These are phyloP conservation scores for Astrocystis sublimbata DNA, from an alignment of 495 filamentous ascomycete species.

Conservation along the genomic window DNA sequence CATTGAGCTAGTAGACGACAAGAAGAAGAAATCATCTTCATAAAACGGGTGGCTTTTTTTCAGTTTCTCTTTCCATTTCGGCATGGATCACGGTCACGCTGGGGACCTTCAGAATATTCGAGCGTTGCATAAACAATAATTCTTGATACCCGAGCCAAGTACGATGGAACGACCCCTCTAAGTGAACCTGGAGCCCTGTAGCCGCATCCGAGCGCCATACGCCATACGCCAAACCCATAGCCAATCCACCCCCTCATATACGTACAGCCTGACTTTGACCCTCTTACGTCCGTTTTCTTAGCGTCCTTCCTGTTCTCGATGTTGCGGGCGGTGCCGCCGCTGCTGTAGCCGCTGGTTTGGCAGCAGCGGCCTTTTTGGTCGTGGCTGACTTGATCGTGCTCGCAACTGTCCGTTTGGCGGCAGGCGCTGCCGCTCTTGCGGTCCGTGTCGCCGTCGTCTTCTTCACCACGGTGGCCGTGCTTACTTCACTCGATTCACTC, in stretches of 20 bases:
- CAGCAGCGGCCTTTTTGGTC: constrained; percentile 43
- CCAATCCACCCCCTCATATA: constrained; percentile 4
- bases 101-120: constrained; percentile 9
- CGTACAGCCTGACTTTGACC: constrained; percentile 2
- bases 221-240: too few relatives aligned
- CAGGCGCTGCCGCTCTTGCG: constrained; percentile 38
- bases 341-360: constrained; percentile 30
- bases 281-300: constrained; percentile 51
- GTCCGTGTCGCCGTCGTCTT: constrained; percentile 37
- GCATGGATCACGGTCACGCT: constrained; percentile 11
- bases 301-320: constrained; percentile 42
- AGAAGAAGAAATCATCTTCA: constrained; percentile 73
- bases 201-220: constrained; percentile 11
- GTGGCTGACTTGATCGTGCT: constrained; percentile 42
- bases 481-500: constrained; percentile 53
- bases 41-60: too few relatives aligned
- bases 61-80: constrained; percentile 24
- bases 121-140: constrained; percentile 12
- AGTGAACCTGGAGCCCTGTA: not conserved
- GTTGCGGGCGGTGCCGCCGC: constrained; percentile 30
- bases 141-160: constrained; percentile 12
- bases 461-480: constrained; percentile 47
- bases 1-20: constrained; percentile 89
- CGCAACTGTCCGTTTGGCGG: constrained; percentile 42
- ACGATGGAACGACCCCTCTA: constrained; percentile 1